A percentile compares a stretch with the other conserved stretches of the same genome.
phyloP scores from a whole-genome alignment of 352 stramenopile species.

The Phytophthora melonis region DNA sequence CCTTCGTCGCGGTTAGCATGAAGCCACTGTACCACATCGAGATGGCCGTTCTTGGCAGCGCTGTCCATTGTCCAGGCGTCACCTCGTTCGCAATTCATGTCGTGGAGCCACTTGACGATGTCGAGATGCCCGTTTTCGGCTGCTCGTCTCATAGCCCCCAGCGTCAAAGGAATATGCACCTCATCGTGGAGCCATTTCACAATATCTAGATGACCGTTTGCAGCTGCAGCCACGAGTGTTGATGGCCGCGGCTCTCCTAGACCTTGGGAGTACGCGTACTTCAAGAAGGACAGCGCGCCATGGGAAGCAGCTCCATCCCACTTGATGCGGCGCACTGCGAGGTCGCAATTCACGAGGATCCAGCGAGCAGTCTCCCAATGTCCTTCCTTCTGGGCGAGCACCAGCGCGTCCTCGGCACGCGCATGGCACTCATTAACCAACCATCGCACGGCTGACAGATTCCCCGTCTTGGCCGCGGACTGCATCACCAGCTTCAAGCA shows the following conservation, averaged over 20 bases:
- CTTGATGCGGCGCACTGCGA: slow-evolving; percentile 13
- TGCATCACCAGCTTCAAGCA: slow-evolving; percentile 33
- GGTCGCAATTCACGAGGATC: slow-evolving; percentile 33
- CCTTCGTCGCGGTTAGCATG: slow-evolving; percentile 31
- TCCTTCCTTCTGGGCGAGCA: slow-evolving; percentile 21
- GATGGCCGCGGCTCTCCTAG: slow-evolving; percentile 7
- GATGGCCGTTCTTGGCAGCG: slow-evolving; percentile 21
- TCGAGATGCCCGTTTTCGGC: slow-evolving; percentile 26
- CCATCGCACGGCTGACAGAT: slow-evolving; percentile 27
- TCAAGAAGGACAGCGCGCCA: slow-evolving; percentile 31
- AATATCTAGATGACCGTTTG: slow-evolving; percentile 34
- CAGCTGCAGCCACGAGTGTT: slow-evolving; percentile 24
- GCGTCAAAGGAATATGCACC: slow-evolving; percentile 16
- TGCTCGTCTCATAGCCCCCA: slow-evolving; percentile 32
- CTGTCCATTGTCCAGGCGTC: slow-evolving; percentile 24
- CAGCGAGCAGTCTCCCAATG: slow-evolving; percentile 28
- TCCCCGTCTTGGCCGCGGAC: slow-evolving; percentile 27
- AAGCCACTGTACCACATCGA: slow-evolving; percentile 38
- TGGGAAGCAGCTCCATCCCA: slow-evolving; percentile 23
- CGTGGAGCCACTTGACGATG: slow-evolving; percentile 36
- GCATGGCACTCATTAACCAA: slow-evolving; percentile 23
- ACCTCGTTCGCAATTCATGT: slow-evolving; percentile 10
- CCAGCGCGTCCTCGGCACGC: slow-evolving; percentile 18
- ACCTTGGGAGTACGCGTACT: slow-evolving; percentile 27
- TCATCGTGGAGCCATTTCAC: slow-evolving; percentile 32